phyloP scores from a whole-genome alignment of 768 basidiomycete genomes.

The Russula compacta region DNA sequence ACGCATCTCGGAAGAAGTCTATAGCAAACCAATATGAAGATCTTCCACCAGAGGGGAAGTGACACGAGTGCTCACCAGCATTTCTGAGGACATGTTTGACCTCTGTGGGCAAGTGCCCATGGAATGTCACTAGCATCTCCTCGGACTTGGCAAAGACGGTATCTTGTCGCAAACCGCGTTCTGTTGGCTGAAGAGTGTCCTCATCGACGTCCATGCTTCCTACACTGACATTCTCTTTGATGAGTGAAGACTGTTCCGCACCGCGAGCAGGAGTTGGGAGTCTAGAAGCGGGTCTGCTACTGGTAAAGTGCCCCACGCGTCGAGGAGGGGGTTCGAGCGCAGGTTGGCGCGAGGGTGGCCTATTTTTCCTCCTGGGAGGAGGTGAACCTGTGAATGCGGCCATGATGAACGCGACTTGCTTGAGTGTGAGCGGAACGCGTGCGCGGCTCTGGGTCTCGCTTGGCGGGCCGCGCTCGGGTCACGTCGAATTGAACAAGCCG shows the following conservation, averaged over 20 bases:
- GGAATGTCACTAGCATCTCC: slow-evolving; percentile 57
- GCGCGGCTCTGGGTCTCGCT: neutral
- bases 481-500: neutral
- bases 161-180: slow-evolving; percentile 31
- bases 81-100: slow-evolving; percentile 62
- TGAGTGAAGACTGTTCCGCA: slow-evolving; percentile 28
- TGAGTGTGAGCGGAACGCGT: neutral
- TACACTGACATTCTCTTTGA: slow-evolving; percentile 35
- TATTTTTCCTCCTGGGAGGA: slow-evolving; percentile 19
- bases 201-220: slow-evolving; percentile 61
- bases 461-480: too few relatives aligned
- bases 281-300: slow-evolving; percentile 32
- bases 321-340: slow-evolving; percentile 25
- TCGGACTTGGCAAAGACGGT: slow-evolving; percentile 62
- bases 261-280: slow-evolving; percentile 35
- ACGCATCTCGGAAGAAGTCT: slow-evolving; percentile 65
- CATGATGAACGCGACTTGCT: neutral
- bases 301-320: slow-evolving; percentile 24
- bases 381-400: slow-evolving; percentile 18
- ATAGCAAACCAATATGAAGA: neutral
- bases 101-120: slow-evolving; percentile 63
- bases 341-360: slow-evolving; percentile 11
- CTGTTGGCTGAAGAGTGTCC: slow-evolving; percentile 29
- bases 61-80: slow-evolving; percentile 41
- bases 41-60: neutral